Evolutionary conservation across 2,329 filamentous ascomycete species (phyloP), one percentile per base, ranked within the genome.

Genomic region (Pseudopyrenochaeta lycopersici): DNA sequence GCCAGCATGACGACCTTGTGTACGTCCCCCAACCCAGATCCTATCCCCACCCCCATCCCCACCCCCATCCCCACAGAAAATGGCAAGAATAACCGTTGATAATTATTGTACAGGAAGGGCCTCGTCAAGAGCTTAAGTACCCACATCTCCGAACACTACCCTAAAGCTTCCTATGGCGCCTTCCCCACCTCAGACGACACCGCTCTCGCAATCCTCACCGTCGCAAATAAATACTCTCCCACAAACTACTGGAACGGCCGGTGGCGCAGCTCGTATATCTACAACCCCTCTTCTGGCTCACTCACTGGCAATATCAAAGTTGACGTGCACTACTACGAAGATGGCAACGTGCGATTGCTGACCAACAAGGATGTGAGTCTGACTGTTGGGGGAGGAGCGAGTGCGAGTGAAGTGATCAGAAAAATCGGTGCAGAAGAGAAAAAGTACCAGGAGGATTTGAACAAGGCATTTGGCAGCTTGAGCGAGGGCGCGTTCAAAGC

Each of bases 231-330:
- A 78, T 98, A 98, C 82, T 96, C 91, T 69, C 95, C 96, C 7
- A 92, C 93, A 75, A 99, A 99, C 83, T 99, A 92, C 84, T 98
- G 95, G 91, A 98, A 97, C 79, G 95, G 95, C 58, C 92, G 95
- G 59, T 99, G 95, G 91, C 90, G 95, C 70, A 93, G 91, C 42
- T 84, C 90, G 47, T 98, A 98, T 81, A 84, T 90, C 67, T 90
- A 90, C 76, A 84, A 88, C 58, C 88, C 92, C 1, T 85, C 85
- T 1, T 82, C 85, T 2, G 82, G 83, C 60, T 82, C 82, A 42
- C 80, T 98, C 38, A 87, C 88, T 32, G 95, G 95, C 67, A 87
- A 84, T 54, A 88, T 98, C 77, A 92, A 94, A 76, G 91, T 97
- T 48, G 93, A 98, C 66, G 94, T 99, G 46, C 95, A 99, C 82